phyloP scores from a whole-genome alignment of 2,329 filamentous ascomycete genomes.

The Alternaria atra region DNA sequence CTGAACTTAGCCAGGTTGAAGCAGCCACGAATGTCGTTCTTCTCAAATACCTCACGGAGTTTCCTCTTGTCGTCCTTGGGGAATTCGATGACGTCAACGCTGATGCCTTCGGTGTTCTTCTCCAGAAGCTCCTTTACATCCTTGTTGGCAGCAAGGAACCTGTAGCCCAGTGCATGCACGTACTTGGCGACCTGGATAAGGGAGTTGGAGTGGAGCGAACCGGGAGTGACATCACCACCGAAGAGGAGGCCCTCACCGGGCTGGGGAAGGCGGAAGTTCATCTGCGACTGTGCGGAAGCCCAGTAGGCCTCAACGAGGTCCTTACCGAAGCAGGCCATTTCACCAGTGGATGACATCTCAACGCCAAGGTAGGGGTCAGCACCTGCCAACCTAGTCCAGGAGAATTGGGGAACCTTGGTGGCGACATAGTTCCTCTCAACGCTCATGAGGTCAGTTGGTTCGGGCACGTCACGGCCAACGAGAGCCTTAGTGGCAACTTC shows the following conservation, averaged over 20 bases:
- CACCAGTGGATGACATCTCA: slow-evolving; percentile 95
- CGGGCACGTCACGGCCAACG: slow-evolving; percentile 82
- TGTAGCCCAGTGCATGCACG: slow-evolving; percentile 89
- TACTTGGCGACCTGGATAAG: slow-evolving; percentile 85
- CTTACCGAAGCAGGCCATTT: slow-evolving; percentile 99
- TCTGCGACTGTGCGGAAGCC: slow-evolving; percentile 92
- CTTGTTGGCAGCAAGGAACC: slow-evolving; percentile 85
- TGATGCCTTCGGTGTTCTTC: slow-evolving; percentile 71
- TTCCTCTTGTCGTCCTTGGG: slow-evolving; percentile 95
- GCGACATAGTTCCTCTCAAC: slow-evolving; percentile 90
- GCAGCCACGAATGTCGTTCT: slow-evolving; percentile 93
- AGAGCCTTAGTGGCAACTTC: slow-evolving; percentile 94
- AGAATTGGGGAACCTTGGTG: slow-evolving; percentile 98
- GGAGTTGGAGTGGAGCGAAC: slow-evolving; percentile 62
- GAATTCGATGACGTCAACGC: slow-evolving; percentile 93
- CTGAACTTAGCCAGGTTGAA: slow-evolving; percentile 91
- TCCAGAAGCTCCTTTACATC: slow-evolving; percentile 87
- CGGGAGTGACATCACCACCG: slow-evolving; percentile 76
- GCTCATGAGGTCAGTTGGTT: slow-evolving; percentile 87
- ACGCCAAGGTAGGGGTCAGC: slow-evolving; percentile 98
- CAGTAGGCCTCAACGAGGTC: slow-evolving; percentile 97
- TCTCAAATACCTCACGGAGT: slow-evolving; percentile 92
- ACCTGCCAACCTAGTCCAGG: slow-evolving; percentile 96
- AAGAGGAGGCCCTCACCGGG: slow-evolving; percentile 95
- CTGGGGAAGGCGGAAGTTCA: slow-evolving; percentile 98